A percentile compares a stretch with the other conserved stretches of the same genome.
Evolutionary conservation across 1,284 basidiomycete species (phyloP).

Genomic region (Apiotrichum gracile): DNA sequence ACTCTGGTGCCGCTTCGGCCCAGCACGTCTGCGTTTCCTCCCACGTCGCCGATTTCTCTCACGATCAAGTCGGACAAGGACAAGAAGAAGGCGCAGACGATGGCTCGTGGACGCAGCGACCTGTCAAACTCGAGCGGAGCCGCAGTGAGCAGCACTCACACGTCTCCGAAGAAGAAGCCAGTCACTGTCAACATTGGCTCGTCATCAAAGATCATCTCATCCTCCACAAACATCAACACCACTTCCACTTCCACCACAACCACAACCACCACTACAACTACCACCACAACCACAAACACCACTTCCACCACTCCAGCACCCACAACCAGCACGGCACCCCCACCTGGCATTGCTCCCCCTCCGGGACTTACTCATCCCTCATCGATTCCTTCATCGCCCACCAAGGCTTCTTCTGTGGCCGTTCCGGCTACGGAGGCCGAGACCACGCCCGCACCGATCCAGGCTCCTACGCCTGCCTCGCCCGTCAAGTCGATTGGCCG

Average conservation of each 20-base stretch:
- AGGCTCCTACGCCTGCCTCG: neutral
- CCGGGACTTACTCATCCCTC: slow-evolving; percentile 8
- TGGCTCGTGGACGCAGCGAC: slow-evolving; percentile 32
- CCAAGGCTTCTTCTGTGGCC: neutral
- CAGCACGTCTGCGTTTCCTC: slow-evolving; percentile 31
- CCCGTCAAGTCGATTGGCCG: neutral
- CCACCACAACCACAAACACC: slow-evolving; percentile 45
- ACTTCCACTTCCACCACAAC: neutral
- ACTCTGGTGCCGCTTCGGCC: slow-evolving; percentile 35
- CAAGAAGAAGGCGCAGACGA: slow-evolving; percentile 21
- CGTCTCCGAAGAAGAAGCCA: slow-evolving; percentile 39
- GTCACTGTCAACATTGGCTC: slow-evolving; percentile 4
- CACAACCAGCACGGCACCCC: slow-evolving; percentile 19
- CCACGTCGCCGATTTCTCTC: slow-evolving; percentile 60
- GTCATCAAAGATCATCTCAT: slow-evolving; percentile 21
- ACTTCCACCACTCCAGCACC: slow-evolving; percentile 35
- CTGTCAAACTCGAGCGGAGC: slow-evolving; percentile 20
- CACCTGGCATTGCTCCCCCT: slow-evolving; percentile 15
- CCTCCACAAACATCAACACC: neutral
- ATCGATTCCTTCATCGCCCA: neutral
- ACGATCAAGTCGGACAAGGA: slow-evolving; percentile 16
- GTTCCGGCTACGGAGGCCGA: neutral
- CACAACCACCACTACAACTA: neutral
- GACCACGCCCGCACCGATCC: neutral
- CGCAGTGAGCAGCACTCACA: slow-evolving; percentile 22